phyloP scores from a whole-genome alignment of 805 yeast species.

The Osmozyma mogii region DNA sequence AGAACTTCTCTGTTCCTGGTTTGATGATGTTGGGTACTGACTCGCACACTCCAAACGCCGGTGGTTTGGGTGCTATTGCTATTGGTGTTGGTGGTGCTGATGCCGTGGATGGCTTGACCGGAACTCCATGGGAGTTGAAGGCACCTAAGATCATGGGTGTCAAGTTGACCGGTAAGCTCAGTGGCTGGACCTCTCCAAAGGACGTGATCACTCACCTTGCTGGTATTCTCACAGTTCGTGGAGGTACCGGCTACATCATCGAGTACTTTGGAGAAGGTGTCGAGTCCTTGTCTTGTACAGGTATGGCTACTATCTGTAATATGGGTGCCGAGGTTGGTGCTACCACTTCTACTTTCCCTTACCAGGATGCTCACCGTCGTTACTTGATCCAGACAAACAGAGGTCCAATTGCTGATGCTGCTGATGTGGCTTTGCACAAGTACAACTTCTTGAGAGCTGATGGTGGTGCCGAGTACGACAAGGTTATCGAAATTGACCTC shows the following conservation, averaged over 20 bases:
- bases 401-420: constrained; percentile 74
- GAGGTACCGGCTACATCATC: constrained; percentile 95
- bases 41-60: constrained; percentile 98
- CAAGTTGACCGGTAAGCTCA: constrained; percentile 78
- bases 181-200: constrained; percentile 96
- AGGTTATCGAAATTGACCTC: constrained; percentile 84
- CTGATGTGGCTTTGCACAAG: constrained; percentile 51
- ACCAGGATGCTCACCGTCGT: constrained; percentile 68
- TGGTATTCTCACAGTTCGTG: constrained; percentile 88
- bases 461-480: constrained; percentile 82
- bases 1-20: constrained; percentile 96
- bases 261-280: constrained; percentile 98
- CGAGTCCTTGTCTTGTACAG: constrained; percentile 81
- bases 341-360: constrained; percentile 96
- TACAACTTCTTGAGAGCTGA: constrained; percentile 73
- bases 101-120: constrained; percentile 96
- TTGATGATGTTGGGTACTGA: constrained; percentile 96
- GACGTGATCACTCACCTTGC: constrained; percentile 92
- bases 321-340: constrained; percentile 99
- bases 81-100: constrained; percentile 99
- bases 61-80: constrained; percentile 97
- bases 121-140: constrained; percentile 97
- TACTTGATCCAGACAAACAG: constrained; percentile 82
- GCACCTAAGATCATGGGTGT: constrained; percentile 96
- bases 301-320: constrained; percentile 99